Evolutionary conservation across 2,329 filamentous ascomycete species (phyloP), one percentile per base, ranked within the genome.

Genomic region (Colletotrichum sp.): DNA sequence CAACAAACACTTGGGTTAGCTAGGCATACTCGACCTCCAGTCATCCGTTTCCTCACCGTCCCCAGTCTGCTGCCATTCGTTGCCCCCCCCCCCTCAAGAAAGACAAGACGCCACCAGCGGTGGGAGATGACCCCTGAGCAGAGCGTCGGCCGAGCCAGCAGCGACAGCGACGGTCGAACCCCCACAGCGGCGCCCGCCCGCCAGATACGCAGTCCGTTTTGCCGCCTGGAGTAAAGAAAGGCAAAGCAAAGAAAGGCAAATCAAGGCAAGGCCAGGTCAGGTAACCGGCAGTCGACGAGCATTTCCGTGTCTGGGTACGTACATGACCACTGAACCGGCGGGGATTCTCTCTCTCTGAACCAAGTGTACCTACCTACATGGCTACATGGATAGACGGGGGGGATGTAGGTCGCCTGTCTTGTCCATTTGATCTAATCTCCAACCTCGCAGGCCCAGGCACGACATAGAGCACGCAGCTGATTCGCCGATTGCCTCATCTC

Each of bases 401-500:
- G 30, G 18, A 38, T 38, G 32, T 36, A 63, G 26, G 59, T 63
- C 59, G 59, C 59, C 32, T 36, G 59, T 38, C 59, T 63, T 13
- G 59, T 63, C 59, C 32, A 71, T 63, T 74, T 74, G 72, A 72
- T 75, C 73, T 72, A 75, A 75, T 63, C 69, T 72, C 73, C 69
- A 75, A 62, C 73, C 62, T 72, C 61, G 30, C 62, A 75, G 69
- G 62, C 30, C 62, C 59, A 66, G 69, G 38, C 72, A 61, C 28
- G 68, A 34, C 61, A 21, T 43, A 36, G 32, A 13, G 18, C 34
- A 16, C 32, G 10, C n/a, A 28, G 26, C 56, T 72, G 69, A 72
- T 75, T 75, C 73, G 73, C 65, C 61, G 52, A 59, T 38, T 71
- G 61, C 36, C 52, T 67, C 72, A 61, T 66, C 55, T 74, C 69